A percentile compares a stretch with the other conserved stretches of the same genome.
Conservation (phyloP, 148 eudicot genomes). For the Amaranthus palmeri region DNA sequence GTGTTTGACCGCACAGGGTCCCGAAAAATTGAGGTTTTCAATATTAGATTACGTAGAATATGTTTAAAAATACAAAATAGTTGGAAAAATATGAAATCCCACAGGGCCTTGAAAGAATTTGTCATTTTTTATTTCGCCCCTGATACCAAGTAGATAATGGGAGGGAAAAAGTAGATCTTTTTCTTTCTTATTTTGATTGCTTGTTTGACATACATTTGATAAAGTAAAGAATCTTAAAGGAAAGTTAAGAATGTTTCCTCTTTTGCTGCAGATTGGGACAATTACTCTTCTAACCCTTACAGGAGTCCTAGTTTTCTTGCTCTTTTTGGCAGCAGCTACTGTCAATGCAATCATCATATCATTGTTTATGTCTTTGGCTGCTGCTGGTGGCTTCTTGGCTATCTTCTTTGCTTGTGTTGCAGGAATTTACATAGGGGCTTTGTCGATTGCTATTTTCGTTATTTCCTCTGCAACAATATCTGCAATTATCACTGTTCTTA, state of each 20-base stretch:
- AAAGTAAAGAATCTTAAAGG: no score
- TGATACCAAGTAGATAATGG: no score
- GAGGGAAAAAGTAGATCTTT: no score
- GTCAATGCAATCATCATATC: slow-evolving; percentile 69
- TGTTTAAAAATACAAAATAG: no score
- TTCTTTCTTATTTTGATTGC: no score
- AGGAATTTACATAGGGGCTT: slow-evolving; percentile 60
- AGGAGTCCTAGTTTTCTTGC: slow-evolving; percentile 57
- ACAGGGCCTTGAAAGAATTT: no score
- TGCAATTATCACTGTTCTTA: slow-evolving; percentile 44
- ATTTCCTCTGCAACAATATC: slow-evolving; percentile 59
- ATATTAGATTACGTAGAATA: no score
- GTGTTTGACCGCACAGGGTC: no score
- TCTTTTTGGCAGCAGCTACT: slow-evolving; percentile 75
- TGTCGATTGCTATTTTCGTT: slow-evolving; percentile 62
- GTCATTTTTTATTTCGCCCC: no score
- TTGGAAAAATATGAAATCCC: no score
- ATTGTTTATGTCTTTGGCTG: slow-evolving; percentile 67
- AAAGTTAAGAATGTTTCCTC: neutral
- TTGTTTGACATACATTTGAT: no score
- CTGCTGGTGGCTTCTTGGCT: slow-evolving; percentile 86
- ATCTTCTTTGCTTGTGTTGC: slow-evolving; percentile 73
- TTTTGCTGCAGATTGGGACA: slow-evolving; percentile 66
- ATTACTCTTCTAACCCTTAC: slow-evolving; percentile 50
- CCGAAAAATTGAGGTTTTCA: no score